Evolutionary conservation across 257 asterid genomes (phyloP), one percentile per base, ranked within the genome.

Genomic region (Nicotiana obtusifolia): DNA sequence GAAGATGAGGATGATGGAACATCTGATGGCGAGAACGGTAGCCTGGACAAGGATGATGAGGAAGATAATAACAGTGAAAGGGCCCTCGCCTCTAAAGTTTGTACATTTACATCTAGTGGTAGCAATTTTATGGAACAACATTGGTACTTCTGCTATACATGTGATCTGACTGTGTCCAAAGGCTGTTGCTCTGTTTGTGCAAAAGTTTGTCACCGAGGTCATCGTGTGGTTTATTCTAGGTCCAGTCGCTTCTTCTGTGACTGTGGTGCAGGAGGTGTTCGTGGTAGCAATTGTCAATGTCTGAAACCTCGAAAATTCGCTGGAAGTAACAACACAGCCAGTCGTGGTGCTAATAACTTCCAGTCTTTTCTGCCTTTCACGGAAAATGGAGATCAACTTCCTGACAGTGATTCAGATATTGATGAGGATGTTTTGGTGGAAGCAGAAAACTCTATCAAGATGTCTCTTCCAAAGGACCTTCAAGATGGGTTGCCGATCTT

Each of bases 1-100:
- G 99, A 96, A 76, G 99, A 94, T 80, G 99, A 96, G 84, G 99
- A 96, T 89, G 99, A 96, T 84, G 99, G 98, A 80, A 96, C 99
- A 83, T 96, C 99, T 20, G 99, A 96, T 88, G 99, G 98, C 64
- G 99, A 96, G 85, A 86, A 90, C 30, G 99, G 98, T 82, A 92
- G 98, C 90, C 85, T 94, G 69, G 97, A 96, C 88, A 94, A 92
- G 87, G 99, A 93, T 81, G 99, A 96, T 19, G 99, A 96, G 22
- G 99, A 96, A 73, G 98, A 96, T 83, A 90, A 81, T 88, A 94
- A 89, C 90, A 93, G 91, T 86, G 99, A 96, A 87, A 90, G 90
- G 88, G 92, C 94, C 81, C 92, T 96, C 77, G 98, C 99, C 49
- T 89, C 98, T 78, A 94, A 93, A 92, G 99, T 96, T 82, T 96